A percentile compares a stretch with the other conserved stretches of the same genome.
Evolutionary conservation across 345 rosid species (phyloP).

Genomic region (Ailanthus altissimus): DNA sequence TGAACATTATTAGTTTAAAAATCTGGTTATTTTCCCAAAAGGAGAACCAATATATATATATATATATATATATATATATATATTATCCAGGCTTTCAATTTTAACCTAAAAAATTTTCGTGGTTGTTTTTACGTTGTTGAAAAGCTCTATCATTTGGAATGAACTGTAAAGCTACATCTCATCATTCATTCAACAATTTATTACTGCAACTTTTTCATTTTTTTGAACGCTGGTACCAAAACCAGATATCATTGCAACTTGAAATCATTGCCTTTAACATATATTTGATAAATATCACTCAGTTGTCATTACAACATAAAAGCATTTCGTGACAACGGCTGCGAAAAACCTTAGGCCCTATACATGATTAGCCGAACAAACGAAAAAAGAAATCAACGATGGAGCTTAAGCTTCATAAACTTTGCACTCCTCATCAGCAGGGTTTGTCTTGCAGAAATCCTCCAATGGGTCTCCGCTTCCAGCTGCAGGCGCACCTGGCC

Average conservation of each 20-base stretch:
- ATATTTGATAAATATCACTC: conserved; percentile 19
- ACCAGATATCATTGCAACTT: no score
- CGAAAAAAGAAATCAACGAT: not conserved
- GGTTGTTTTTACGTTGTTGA: no score
- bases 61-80: no score
- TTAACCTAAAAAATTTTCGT: no score
- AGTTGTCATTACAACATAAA: conserved; percentile 21
- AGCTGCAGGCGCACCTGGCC: conserved; percentile 63
- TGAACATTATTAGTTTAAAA: no score
- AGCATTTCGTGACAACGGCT: conserved; percentile 19
- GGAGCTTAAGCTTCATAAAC: conserved; percentile 63
- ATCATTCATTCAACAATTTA: no score
- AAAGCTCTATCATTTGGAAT: no score
- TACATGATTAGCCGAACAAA: conserved; percentile 2
- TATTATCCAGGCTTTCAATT: not conserved
- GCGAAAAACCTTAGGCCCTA: conserved; percentile 10
- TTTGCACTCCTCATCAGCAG: conserved; percentile 90
- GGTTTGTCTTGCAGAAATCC: conserved; percentile 87
- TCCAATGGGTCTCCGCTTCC: conserved; percentile 95
- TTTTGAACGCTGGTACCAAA: no score
- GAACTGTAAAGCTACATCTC: no score
- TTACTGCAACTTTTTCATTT: no score
- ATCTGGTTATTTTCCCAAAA: not conserved
- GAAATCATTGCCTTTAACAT: not conserved
- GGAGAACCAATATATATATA: no score